phyloP scores from a whole-genome alignment of 2,329 filamentous ascomycete genomes.

The Scleromitrula shiraiana region DNA sequence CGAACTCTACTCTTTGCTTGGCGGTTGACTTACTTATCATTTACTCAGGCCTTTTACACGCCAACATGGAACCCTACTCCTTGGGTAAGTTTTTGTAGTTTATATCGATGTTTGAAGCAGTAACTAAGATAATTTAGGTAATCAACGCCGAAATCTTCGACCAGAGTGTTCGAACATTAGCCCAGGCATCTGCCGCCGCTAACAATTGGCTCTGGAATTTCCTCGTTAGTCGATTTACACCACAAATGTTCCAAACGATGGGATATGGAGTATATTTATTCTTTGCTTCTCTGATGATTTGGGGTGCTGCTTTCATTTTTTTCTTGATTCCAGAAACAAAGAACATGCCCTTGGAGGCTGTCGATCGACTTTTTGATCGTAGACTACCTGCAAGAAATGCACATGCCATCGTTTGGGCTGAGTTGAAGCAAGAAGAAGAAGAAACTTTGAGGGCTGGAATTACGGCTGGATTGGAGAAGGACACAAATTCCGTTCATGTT shows the following conservation, averaged over 20 bases:
- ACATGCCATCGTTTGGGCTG: conserved; percentile 22
- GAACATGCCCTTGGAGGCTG: conserved; percentile 53
- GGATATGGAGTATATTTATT: conserved; percentile 60
- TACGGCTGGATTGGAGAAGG: background rate
- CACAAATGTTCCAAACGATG: conserved; percentile 52
- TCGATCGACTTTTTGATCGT: conserved; percentile 51
- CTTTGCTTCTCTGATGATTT: conserved; percentile 55
- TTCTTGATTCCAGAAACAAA: conserved; percentile 61
- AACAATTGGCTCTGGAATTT: conserved; percentile 62
- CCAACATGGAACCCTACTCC: conserved; percentile 24
- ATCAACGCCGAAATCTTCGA: conserved; percentile 25
- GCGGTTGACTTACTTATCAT: background rate
- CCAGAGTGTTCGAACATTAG: conserved; percentile 19
- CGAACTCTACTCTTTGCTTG: no score
- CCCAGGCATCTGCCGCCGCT: conserved; percentile 59
- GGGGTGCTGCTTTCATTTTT: conserved; percentile 50
- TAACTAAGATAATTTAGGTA: no score
- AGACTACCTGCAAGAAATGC: conserved; percentile 17
- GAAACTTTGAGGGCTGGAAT: conserved; percentile 18
- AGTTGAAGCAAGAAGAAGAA: conserved; percentile 21
- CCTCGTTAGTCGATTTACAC: conserved; percentile 58
- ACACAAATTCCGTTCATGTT: no score
- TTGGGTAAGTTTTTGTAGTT: no score
- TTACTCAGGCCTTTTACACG: conserved; percentile 20
- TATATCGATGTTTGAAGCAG: no score